phyloP scores from a whole-genome alignment of 106 monocot species.

The Apostasia shenzhenica region DNA sequence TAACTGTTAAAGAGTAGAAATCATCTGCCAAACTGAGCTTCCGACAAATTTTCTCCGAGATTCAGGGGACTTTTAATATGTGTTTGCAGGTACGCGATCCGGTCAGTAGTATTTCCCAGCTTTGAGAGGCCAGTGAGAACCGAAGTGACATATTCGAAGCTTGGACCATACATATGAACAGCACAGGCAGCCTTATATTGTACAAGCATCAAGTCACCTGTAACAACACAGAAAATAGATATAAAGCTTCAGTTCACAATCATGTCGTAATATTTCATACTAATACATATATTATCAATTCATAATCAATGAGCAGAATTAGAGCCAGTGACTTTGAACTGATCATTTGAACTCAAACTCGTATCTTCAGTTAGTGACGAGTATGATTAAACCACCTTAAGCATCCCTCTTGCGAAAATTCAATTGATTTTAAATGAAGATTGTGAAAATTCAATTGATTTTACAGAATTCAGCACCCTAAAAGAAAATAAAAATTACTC shows the following conservation, averaged over 20 bases:
- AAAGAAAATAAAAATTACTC: no score
- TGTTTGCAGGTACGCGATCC: constrained; percentile 15
- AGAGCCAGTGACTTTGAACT: neutral
- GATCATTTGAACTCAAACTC: neutral
- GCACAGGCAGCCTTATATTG: constrained; percentile 64
- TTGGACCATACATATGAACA: constrained; percentile 52
- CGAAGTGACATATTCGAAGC: constrained; percentile 34
- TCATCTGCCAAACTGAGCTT: neutral
- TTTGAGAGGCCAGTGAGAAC: constrained; percentile 18
- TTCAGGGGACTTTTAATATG: constrained; percentile 32
- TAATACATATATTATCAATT: neutral
- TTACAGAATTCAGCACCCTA: no score
- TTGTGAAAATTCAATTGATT: no score
- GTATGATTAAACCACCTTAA: neutral
- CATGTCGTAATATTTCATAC: neutral
- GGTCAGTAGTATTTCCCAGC: constrained; percentile 9
- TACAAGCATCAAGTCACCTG: constrained; percentile 44
- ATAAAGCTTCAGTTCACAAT: neutral
- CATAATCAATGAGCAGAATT: neutral
- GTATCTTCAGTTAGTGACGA: neutral
- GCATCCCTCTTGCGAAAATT: no score
- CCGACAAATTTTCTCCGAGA: constrained; percentile 13
- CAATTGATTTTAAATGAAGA: no score
- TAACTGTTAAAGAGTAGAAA: no score
- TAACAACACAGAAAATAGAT: constrained; percentile 1